Conservation (phyloP, 139 green algal species). For the Coelastrella sp. region DNA sequence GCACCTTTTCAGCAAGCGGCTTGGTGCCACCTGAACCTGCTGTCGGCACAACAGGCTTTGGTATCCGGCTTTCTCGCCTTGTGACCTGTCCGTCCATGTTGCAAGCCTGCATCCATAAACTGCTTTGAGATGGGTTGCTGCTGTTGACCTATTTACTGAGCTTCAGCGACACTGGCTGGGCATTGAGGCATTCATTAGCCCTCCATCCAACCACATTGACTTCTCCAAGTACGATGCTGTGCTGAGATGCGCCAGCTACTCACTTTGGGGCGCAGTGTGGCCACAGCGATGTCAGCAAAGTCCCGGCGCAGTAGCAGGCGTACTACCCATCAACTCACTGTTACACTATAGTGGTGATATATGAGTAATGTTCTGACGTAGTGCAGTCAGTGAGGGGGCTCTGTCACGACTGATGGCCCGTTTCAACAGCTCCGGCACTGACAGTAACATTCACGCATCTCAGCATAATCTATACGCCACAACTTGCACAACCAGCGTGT, state of each 20-base stretch:
- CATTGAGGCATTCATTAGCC: background rate
- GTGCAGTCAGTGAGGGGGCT: background rate
- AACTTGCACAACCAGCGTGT: too few species aligned
- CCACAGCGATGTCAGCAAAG: background rate
- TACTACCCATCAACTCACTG: background rate
- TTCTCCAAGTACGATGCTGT: background rate
- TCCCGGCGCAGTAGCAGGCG: background rate
- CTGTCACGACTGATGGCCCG: background rate
- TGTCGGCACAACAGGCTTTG: background rate
- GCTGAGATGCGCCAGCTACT: background rate
- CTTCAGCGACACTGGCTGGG: background rate
- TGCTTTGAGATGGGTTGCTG: background rate
- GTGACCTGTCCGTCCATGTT: background rate
- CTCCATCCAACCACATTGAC: background rate
- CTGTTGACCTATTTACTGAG: background rate
- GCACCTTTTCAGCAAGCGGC: constrained; percentile 41
- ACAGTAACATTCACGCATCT: too few species aligned
- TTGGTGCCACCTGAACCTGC: background rate
- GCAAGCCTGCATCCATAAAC: background rate
- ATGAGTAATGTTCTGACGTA: background rate
- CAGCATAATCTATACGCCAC: too few species aligned
- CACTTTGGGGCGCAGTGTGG: background rate
- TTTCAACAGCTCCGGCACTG: too few species aligned
- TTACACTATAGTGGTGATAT: background rate
- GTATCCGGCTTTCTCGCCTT: constrained; percentile 44